phyloP scores from a whole-genome alignment of 1,284 basidiomycete genomes.

The Caloboletus firmus region DNA sequence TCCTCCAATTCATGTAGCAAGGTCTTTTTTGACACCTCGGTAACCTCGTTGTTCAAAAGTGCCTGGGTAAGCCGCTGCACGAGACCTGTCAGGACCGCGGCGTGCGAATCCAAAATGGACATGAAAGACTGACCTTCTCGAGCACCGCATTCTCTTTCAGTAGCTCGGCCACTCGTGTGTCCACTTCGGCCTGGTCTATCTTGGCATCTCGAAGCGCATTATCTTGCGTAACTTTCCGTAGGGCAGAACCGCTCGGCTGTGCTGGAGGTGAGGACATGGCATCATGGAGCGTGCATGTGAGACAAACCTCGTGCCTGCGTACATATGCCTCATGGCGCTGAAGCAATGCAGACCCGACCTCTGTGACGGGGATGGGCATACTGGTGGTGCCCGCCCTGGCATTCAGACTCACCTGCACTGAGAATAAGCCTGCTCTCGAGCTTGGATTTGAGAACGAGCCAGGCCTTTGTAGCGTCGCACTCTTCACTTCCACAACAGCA shows the following conservation, averaged over 20 bases:
- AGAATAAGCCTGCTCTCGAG: slow-evolving; percentile 76
- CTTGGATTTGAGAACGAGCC: slow-evolving; percentile 64
- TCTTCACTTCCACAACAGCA: slow-evolving; percentile 71
- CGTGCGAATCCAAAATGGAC: background rate
- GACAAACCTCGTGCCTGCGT: slow-evolving; percentile 63
- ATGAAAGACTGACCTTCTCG: slow-evolving; percentile 56
- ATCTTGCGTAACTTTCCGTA: slow-evolving; percentile 18
- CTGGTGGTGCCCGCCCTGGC: background rate
- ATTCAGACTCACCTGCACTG: slow-evolving; percentile 68
- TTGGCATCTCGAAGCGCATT: slow-evolving; percentile 10
- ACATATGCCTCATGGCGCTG: slow-evolving; percentile 86
- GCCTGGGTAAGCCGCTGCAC: slow-evolving; percentile 76
- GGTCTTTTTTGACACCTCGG: slow-evolving; percentile 76
- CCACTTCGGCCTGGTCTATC: slow-evolving; percentile 25
- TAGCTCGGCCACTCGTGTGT: slow-evolving; percentile 44
- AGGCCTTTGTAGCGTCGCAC: slow-evolving; percentile 63
- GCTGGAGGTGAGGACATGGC: slow-evolving; percentile 11
- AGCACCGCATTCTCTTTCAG: slow-evolving; percentile 60
- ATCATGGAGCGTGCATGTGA: slow-evolving; percentile 17
- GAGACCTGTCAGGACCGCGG: slow-evolving; percentile 9
- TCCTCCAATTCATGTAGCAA: slow-evolving; percentile 78
- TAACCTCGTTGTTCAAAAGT: slow-evolving; percentile 78
- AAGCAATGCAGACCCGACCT: slow-evolving; percentile 89
- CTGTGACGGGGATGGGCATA: slow-evolving; percentile 41
- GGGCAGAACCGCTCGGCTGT: slow-evolving; percentile 19